phyloP scores from a whole-genome alignment of 768 basidiomycete species.

The Rhodotorula paludigena region DNA sequence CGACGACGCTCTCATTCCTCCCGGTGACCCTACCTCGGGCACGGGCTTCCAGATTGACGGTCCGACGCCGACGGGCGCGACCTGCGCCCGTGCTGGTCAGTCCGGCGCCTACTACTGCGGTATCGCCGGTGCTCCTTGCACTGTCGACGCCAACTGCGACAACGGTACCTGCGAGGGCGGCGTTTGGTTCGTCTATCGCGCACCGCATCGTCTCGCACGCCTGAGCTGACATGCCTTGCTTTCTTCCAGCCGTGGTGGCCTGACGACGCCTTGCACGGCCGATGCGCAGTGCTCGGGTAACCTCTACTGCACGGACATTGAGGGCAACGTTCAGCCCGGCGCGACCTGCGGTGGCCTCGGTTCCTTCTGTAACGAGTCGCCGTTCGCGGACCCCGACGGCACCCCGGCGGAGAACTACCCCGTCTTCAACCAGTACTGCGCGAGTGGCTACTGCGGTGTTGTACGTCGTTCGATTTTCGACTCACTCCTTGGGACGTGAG shows the following conservation, averaged over 20 bases:
- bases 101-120: conserved; percentile 29
- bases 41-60: conserved; percentile 1
- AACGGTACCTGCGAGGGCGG: conserved; percentile 12
- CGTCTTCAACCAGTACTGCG: conserved; percentile 10
- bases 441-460: conserved; percentile 17
- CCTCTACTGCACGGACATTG: conserved; percentile 21
- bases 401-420: neutral
- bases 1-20: conserved; percentile 5
- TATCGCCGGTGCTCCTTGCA: conserved; percentile 14
- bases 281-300: conserved; percentile 9
- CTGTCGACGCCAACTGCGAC: conserved; percentile 11
- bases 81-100: neutral
- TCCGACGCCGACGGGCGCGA: conserved; percentile 3
- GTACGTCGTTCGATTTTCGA: no score
- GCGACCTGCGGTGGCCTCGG: conserved; percentile 25
- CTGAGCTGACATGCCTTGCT: neutral
- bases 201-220: neutral
- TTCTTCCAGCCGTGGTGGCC: conserved; percentile 1
- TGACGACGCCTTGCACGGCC: conserved; percentile 3
- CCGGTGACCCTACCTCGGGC: neutral
- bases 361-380: conserved; percentile 11
- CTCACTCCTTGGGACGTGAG: no score
- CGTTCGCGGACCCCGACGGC: neutral
- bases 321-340: neutral
- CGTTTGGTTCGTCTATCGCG: neutral